Conservation (phyloP, 2,329 filamentous ascomycete species). For the Hymenoscyphus repandus region DNA sequence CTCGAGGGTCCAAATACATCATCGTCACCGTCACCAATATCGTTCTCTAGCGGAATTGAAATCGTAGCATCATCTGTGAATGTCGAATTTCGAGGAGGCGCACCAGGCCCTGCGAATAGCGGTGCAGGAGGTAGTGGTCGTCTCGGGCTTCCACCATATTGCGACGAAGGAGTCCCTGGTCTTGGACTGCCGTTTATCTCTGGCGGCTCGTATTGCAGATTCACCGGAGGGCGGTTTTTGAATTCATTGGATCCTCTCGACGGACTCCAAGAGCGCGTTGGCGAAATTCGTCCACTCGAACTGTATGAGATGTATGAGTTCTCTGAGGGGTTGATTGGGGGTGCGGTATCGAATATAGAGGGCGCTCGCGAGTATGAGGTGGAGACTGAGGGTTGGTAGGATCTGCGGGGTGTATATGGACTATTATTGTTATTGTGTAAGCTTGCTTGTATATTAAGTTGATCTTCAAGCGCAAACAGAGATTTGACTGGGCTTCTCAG, state of each 20-base stretch:
- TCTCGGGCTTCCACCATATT: slow-evolving; percentile 82
- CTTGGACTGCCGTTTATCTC: slow-evolving; percentile 87
- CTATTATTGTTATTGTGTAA: slow-evolving; percentile 26
- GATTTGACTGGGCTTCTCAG: slow-evolving; percentile 31
- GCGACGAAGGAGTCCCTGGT: slow-evolving; percentile 83
- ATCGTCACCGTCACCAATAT: slow-evolving; percentile 51
- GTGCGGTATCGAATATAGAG: slow-evolving; percentile 52
- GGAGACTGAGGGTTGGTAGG: slow-evolving; percentile 43
- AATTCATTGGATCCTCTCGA: slow-evolving; percentile 55
- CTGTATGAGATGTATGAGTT: slow-evolving; percentile 57
- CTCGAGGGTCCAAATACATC: slow-evolving; percentile 67
- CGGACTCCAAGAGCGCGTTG: slow-evolving; percentile 55
- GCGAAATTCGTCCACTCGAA: slow-evolving; percentile 44
- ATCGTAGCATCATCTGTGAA: slow-evolving; percentile 66
- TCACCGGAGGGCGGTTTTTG: slow-evolving; percentile 60
- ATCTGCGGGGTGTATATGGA: slow-evolving; percentile 33
- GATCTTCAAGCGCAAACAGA: slow-evolving; percentile 13
- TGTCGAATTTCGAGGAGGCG: slow-evolving; percentile 42
- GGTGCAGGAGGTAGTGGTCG: slow-evolving; percentile 85
- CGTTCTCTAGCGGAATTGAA: slow-evolving; percentile 61
- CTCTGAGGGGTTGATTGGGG: slow-evolving; percentile 57
- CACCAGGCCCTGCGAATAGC: slow-evolving; percentile 61
- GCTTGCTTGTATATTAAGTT: slow-evolving; percentile 20
- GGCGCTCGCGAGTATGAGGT: slow-evolving; percentile 42
- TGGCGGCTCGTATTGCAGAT: slow-evolving; percentile 73